Conservation (phyloP, 352 stramenopile genomes). For the Albugo laibachii region DNA sequence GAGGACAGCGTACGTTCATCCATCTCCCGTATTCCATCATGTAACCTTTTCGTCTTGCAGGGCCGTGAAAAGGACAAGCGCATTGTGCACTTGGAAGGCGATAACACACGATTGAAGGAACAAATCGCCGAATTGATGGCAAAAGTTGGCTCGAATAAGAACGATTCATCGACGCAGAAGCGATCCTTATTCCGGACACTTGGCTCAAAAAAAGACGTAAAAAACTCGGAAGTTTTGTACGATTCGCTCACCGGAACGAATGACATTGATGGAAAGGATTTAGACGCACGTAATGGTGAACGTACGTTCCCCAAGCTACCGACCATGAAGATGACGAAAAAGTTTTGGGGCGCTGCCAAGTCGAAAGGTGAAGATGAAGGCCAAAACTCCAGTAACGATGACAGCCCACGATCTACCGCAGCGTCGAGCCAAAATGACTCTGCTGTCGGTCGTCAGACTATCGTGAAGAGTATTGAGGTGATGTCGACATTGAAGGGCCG, state of each 20-base stretch:
- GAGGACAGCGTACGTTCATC: conserved; percentile 25
- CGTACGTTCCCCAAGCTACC: conserved; percentile 44
- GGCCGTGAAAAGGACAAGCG: conserved; percentile 48
- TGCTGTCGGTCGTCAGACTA: conserved; percentile 39
- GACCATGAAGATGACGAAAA: conserved; percentile 36
- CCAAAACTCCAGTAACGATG: conserved; percentile 22
- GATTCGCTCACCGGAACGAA: conserved; percentile 63
- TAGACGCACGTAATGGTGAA: conserved; percentile 28
- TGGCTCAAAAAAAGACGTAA: conserved; percentile 68
- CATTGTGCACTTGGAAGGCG: conserved; percentile 34
- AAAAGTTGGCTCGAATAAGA: conserved; percentile 14
- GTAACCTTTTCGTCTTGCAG: no score
- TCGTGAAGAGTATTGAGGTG: conserved; percentile 57
- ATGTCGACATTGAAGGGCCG: conserved; percentile 70
- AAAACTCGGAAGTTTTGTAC: conserved; percentile 25
- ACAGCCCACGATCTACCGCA: conserved; percentile 20
- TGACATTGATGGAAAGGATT: conserved; percentile 35
- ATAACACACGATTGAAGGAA: conserved; percentile 60
- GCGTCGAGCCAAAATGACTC: conserved; percentile 20
- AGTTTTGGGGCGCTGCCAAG: conserved; percentile 45
- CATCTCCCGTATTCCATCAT: no score
- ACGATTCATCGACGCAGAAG: conserved; percentile 31
- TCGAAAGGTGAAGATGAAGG: conserved; percentile 24
- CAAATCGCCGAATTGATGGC: conserved; percentile 3
- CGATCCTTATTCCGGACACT: conserved; percentile 67